These are phyloP conservation scores for Leucocoprinus sp. DNA, from an alignment of 768 basidiomycete species.

Conservation along the genomic window DNA sequence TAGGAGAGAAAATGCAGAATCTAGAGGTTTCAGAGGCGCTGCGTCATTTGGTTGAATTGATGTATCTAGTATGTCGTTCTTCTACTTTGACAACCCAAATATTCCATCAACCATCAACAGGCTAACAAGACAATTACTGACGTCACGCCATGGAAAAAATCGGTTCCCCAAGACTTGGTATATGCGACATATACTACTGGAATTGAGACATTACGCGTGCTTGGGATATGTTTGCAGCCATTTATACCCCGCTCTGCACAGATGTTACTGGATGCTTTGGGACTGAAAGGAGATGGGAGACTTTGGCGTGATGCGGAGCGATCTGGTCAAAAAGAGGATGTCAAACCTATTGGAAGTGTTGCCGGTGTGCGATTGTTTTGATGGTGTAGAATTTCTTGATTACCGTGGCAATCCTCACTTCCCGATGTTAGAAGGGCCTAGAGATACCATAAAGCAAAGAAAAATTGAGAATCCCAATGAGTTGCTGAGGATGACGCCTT, in stretches of 20 bases:
- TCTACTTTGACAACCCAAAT: neutral
- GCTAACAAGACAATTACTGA: constrained; percentile 60
- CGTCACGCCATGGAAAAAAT: constrained; percentile 57
- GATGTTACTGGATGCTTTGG: constrained; percentile 50
- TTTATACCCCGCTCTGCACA: constrained; percentile 58
- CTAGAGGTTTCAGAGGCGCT: constrained; percentile 47
- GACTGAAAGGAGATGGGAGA: constrained; percentile 29
- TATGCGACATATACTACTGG: constrained; percentile 43
- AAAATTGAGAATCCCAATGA: too few species aligned
- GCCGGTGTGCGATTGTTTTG: neutral
- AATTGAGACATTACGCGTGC: constrained; percentile 60
- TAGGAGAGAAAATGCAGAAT: constrained; percentile 27
- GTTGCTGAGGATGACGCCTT: too few species aligned
- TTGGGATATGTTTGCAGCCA: constrained; percentile 66
- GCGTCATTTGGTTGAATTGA: constrained; percentile 42
- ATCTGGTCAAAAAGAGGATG: neutral
- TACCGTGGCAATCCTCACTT: too few species aligned
- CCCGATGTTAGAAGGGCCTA: too few species aligned
- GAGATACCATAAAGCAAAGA: too few species aligned
- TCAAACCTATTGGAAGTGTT: neutral
- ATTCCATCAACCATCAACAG: too few species aligned
- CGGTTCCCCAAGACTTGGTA: constrained; percentile 22
- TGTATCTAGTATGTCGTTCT: constrained; percentile 31
- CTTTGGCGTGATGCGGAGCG: constrained; percentile 12
- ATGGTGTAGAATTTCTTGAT: too few species aligned